Evolutionary conservation across 306 rosid genomes (phyloP), one percentile per base, ranked within the genome.

Genomic region (Senna siamea): DNA sequence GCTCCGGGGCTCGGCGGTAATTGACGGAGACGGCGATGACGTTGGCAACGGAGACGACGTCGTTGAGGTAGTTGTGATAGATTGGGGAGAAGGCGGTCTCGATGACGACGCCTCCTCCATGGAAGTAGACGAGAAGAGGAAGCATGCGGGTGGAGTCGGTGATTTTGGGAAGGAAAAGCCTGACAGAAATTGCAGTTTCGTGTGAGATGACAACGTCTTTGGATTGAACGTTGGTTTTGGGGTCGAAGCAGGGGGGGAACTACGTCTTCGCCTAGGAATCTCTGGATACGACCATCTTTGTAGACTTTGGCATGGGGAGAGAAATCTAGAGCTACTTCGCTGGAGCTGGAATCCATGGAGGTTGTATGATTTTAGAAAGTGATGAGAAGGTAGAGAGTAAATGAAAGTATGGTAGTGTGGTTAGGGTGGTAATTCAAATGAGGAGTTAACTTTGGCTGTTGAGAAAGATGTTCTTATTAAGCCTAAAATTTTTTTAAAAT

Each of bases 201-300:
- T 67, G 15, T 2, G 81, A 84, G 79, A 81, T 34, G 0, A 64
- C 62, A 12, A 60, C 68, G 63, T 81, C 88, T 22, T 44, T 62
- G 32, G 85, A 84, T 18, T 70, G 20, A n/a, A 81, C 85, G 1
- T 74, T 66, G 17, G 85, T 84, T 26, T 32, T 17, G 20, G 66
- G 73, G 40, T 80, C 83, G 9, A 41, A 13, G 5, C 76, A 74
- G 3, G 85, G 69, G n/a, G 7, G 81, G 79, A 32, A 67, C 48
- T 15, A 51, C 46, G 35, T 47, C 51, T 13, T 40, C 11, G 46
- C 81, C 83, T 0, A 0, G 0, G 28, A 77, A 47, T 7, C 85
- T 52, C 74, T 84, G 66, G 0, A 80, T 2, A 5, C 70, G 78
- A 5, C 85, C 83, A 10, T 81, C 79, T 73, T 81, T 81, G 83